Evolutionary conservation across 2,329 filamentous ascomycete genomes (phyloP).

Genomic region (Aureobasidium sp.): DNA sequence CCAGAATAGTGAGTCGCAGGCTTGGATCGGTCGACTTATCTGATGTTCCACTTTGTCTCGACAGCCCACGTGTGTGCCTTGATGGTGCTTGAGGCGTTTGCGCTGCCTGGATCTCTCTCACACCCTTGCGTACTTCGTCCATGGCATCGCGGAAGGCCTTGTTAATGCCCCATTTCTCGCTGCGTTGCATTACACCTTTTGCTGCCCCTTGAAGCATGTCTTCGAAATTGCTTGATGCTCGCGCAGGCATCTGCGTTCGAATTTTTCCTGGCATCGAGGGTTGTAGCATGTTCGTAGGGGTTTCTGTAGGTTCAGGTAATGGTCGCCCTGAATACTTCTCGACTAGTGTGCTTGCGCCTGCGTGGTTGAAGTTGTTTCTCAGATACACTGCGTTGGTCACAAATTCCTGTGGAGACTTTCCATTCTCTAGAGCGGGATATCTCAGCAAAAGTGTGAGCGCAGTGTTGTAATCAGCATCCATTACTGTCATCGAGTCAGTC

Average conservation of each 20-base stretch:
- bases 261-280: neutral
- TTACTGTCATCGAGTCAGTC: slow-evolving; percentile 44
- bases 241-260: neutral
- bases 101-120: slow-evolving; percentile 55
- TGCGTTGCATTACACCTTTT: slow-evolving; percentile 63
- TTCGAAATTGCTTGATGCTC: slow-evolving; percentile 52
- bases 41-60: neutral
- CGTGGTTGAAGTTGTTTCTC: slow-evolving; percentile 53
- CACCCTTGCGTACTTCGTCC: slow-evolving; percentile 70
- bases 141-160: slow-evolving; percentile 74
- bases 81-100: slow-evolving; percentile 28
- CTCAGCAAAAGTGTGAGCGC: slow-evolving; percentile 76
- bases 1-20: slow-evolving; percentile 46
- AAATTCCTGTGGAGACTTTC: slow-evolving; percentile 52
- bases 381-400: slow-evolving; percentile 79
- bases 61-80: slow-evolving; percentile 19
- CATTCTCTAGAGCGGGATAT: slow-evolving; percentile 57
- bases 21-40: slow-evolving; percentile 25
- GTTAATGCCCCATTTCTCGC: slow-evolving; percentile 72
- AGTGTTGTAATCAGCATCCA: slow-evolving; percentile 80
- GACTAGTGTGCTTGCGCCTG: slow-evolving; percentile 60
- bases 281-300: slow-evolving; percentile 18
- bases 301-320: slow-evolving; percentile 24
- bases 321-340: slow-evolving; percentile 57
- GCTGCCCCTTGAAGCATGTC: slow-evolving; percentile 68